These are phyloP conservation scores for Malassezia nana DNA, from an alignment of 1,284 basidiomycete species.

Conservation along the genomic window DNA sequence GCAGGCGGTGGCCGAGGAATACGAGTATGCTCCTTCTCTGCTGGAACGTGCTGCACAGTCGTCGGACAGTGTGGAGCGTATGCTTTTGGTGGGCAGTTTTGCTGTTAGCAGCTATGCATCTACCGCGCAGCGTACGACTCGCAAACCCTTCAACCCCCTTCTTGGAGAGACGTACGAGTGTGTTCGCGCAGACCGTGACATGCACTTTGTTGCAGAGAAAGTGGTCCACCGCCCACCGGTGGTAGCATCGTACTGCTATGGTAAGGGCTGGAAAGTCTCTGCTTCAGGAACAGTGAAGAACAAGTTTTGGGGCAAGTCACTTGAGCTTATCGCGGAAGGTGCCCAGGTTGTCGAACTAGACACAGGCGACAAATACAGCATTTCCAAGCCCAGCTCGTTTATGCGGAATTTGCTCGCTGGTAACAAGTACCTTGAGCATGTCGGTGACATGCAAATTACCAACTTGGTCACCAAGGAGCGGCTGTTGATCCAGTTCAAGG, in stretches of 20 bases:
- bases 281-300: constrained; percentile 44
- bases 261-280: constrained; percentile 38
- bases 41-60: constrained; percentile 38
- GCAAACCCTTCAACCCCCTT: constrained; percentile 47
- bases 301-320: constrained; percentile 48
- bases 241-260: constrained; percentile 40
- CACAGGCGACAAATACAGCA: constrained; percentile 36
- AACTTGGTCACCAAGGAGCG: constrained; percentile 33
- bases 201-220: constrained; percentile 44
- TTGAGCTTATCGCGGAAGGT: constrained; percentile 46
- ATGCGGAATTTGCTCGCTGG: constrained; percentile 47
- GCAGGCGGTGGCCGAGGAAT: constrained; percentile 45
- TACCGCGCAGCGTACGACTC: constrained; percentile 41
- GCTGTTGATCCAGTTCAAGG: constrained; percentile 41
- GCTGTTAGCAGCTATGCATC: constrained; percentile 41
- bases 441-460: constrained; percentile 41
- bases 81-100: constrained; percentile 40
- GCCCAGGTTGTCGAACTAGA: constrained; percentile 31
- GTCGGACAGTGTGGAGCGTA: constrained; percentile 36
- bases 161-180: constrained; percentile 47
- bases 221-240: constrained; percentile 46
- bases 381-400: constrained; percentile 40
- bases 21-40: constrained; percentile 44
- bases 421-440: constrained; percentile 48
- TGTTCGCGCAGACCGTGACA: constrained; percentile 38